Percentiles rank a stretch among this genome's conserved stretches.
These are phyloP conservation scores for Eremochloa ophiuroides DNA, from an alignment of 176 grass and related monocot genomes.

Conservation along the genomic window DNA sequence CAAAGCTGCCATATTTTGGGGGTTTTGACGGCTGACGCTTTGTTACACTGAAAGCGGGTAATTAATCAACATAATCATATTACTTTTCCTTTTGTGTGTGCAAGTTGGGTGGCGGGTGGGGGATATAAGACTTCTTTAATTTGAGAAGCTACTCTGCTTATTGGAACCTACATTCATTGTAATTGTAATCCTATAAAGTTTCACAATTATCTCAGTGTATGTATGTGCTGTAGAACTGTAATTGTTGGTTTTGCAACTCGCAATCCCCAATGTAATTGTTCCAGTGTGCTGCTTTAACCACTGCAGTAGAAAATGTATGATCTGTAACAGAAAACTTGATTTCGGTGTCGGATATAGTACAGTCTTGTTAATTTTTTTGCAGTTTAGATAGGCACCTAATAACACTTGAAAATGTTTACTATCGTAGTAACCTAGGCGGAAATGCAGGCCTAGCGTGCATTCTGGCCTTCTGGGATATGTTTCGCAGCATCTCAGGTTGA, in stretches of 20 bases:
- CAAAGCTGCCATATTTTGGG: conserved; percentile 15
- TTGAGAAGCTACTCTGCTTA: conserved; percentile 10
- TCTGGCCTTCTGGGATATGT: background rate
- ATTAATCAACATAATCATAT: conserved; percentile 17
- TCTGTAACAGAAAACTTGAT: background rate
- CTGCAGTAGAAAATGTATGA: conserved; percentile 10
- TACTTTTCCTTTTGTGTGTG: background rate
- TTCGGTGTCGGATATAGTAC: background rate
- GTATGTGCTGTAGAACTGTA: conserved; percentile 7
- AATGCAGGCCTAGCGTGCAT: background rate
- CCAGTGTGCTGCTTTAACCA: background rate
- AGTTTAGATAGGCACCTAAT: background rate
- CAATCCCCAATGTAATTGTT: conserved; percentile 8
- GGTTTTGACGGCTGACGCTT: conserved; percentile 19
- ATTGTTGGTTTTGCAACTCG: background rate
- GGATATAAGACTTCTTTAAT: background rate
- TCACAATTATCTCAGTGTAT: conserved; percentile 5
- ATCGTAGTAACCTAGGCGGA: background rate
- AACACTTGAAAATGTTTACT: background rate
- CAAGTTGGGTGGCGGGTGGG: background rate
- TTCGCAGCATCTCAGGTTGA: background rate
- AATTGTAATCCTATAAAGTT: conserved; percentile 5
- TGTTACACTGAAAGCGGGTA: conserved; percentile 10
- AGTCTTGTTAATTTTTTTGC: background rate
- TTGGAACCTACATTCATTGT: conserved; percentile 14